Conservation (phyloP, 768 basidiomycete species). For the Calocera viscosa region DNA sequence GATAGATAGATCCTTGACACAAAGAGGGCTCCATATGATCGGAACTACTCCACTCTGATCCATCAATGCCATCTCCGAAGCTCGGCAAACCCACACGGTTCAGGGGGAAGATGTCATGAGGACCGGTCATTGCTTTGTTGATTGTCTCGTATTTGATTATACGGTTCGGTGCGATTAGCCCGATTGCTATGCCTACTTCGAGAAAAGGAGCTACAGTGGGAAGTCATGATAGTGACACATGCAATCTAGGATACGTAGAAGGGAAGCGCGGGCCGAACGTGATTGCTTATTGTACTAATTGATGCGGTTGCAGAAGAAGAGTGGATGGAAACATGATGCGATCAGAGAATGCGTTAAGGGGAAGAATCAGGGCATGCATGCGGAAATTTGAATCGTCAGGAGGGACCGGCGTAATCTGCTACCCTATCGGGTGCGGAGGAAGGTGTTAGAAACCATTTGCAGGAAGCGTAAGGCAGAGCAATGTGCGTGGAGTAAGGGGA, state of each 20-base stretch:
- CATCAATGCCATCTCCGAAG: neutral
- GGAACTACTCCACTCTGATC: neutral
- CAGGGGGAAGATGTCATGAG: slow-evolving; percentile 2
- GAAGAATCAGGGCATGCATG: neutral
- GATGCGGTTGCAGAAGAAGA: slow-evolving; percentile 3
- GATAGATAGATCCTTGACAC: neutral
- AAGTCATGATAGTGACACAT: slow-evolving; percentile 8
- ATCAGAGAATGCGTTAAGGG: slow-evolving; percentile 4
- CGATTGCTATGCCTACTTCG: slow-evolving; percentile 8
- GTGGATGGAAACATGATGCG: neutral
- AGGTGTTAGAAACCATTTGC: slow-evolving; percentile 2
- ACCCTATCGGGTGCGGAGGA: slow-evolving; percentile 4
- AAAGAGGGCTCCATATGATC: neutral
- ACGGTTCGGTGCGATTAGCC: neutral
- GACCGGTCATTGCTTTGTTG: neutral
- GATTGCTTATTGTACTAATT: slow-evolving; percentile 7
- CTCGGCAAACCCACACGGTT: neutral
- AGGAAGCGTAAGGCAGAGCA: neutral
- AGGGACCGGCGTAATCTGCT: slow-evolving; percentile 8
- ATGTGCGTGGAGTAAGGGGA: neutral
- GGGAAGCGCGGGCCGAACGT: neutral
- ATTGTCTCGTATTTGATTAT: slow-evolving; percentile 8
- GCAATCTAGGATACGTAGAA: slow-evolving; percentile 6
- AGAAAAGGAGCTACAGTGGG: slow-evolving; percentile 4
- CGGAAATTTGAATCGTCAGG: slow-evolving; percentile 4